Base-by-base conservation (phyloP, 2,329 filamentous ascomycete genomes). In the Hypoxylon sp. region DNA sequence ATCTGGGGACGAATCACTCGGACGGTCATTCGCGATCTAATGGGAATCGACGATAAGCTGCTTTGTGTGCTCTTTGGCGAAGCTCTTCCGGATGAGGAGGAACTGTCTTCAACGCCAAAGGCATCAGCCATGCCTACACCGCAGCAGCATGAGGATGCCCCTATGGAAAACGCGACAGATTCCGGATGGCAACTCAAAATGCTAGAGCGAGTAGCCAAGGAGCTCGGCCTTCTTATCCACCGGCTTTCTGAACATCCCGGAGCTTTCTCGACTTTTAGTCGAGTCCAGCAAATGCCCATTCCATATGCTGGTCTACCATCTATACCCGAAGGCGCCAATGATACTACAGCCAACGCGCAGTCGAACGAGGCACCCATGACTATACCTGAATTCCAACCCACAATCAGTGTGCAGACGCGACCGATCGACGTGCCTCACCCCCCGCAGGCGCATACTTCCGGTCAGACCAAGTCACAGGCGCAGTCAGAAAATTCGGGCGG, bases 21-120 rank as follows among this genome's bases (percentile, higher is more conserved):
- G 60, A 92, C 89, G 71, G 91, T 98, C 26, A 93, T 99, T 70
- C 87, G 89, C 54, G 93, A 97, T 74, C 80, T 99, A 44, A 91
- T 98, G 75, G 94, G 94, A 7, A 91, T 99, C 57, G 94, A 98
- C 71, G 93, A 97, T 67, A 86, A 87, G 51, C 82, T 95, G 19
- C 84, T 99, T 7, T 91, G 91, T 0, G 89, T 97, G 51, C 89
- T 99, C 7, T 90, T 98, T 58, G 95, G 95, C 11, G 93, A 97
- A 75, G 81, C 87, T 2, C 79, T 97, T 22, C 88, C 89, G 2
- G 79, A 82, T 24, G 78, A 78, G 17, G 79, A 84, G 37, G 78
- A 83, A 61, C 66, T 84, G 8, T 81, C 81, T 10, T 76, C 80
- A 8, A 85, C 81, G 22, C 81, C 84, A 11, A 81, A 79, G 59